Conservation (phyloP, 78 protist species). For the Dictyostelium citrinum region DNA sequence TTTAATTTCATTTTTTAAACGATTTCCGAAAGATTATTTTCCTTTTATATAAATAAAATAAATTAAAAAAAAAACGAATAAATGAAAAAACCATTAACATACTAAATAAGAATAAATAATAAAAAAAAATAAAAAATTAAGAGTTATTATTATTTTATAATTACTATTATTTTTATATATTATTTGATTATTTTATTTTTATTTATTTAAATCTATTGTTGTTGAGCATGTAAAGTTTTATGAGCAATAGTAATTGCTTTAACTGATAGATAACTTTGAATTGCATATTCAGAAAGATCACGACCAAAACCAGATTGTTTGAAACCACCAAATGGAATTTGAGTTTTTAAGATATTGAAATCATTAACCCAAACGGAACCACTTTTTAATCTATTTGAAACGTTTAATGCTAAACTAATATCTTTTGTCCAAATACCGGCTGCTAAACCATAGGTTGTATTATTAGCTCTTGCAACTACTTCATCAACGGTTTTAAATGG, state of each 20-base stretch:
- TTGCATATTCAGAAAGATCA: constrained; percentile 39
- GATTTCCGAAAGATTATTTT: background rate
- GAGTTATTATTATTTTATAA: no score
- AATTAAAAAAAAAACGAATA: no score
- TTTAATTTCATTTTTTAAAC: background rate
- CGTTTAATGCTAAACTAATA: constrained; percentile 17
- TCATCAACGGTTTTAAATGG: constrained; percentile 80
- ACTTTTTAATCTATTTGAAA: constrained; percentile 22
- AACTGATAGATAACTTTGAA: background rate
- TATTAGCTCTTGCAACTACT: constrained; percentile 82
- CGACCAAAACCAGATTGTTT: constrained; percentile 55
- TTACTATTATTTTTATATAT: no score
- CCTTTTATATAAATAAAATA: no score
- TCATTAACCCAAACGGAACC: constrained; percentile 60
- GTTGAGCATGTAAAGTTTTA: background rate
- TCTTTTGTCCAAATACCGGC: constrained; percentile 83
- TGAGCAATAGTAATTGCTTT: constrained; percentile 33
- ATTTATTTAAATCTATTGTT: background rate
- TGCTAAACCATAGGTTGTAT: constrained; percentile 85
- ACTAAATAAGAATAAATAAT: no score
- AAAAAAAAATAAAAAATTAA: no score
- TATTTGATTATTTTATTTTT: no score
- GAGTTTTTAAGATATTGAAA: background rate
- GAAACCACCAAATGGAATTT: constrained; percentile 70
- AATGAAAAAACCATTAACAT: no score